These are phyloP conservation scores for Aphanomyces euteiches DNA, from an alignment of 352 stramenopile genomes.

Conservation along the genomic window DNA sequence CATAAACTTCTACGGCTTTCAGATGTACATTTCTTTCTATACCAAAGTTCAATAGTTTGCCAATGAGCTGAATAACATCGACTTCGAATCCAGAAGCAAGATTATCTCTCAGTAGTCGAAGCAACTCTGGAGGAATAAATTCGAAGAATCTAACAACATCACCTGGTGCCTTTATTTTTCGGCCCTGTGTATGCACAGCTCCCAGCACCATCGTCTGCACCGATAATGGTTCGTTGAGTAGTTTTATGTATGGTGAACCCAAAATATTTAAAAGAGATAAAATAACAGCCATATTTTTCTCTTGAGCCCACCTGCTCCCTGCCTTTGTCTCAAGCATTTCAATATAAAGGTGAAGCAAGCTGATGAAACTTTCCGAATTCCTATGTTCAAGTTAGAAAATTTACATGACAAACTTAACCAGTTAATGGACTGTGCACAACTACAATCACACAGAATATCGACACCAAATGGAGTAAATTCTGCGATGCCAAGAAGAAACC, in stretches of 20 bases:
- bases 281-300: constrained; percentile 21
- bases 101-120: not conserved
- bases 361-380: constrained; percentile 20
- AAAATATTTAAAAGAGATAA: constrained; percentile 17
- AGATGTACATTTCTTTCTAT: constrained; percentile 25
- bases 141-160: constrained; percentile 28
- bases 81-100: constrained; percentile 4
- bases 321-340: constrained; percentile 17
- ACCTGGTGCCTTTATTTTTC: constrained; percentile 21
- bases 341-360: constrained; percentile 12
- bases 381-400: constrained; percentile 2
- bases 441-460: constrained; percentile 8
- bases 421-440: not conserved
- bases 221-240: not conserved
- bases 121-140: constrained; percentile 7
- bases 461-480: not conserved
- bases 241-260: constrained; percentile 12
- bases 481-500: constrained; percentile 1
- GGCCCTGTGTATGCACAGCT: constrained; percentile 15
- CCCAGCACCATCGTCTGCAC: not conserved
- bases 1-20: constrained; percentile 10
- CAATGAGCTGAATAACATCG: constrained; percentile 21
- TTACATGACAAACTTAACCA: constrained; percentile 11
- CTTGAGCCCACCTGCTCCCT: constrained; percentile 25
- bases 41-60: constrained; percentile 12